Conservation (phyloP, 208 protist genomes). For the Acanthamoeba royreba region DNA sequence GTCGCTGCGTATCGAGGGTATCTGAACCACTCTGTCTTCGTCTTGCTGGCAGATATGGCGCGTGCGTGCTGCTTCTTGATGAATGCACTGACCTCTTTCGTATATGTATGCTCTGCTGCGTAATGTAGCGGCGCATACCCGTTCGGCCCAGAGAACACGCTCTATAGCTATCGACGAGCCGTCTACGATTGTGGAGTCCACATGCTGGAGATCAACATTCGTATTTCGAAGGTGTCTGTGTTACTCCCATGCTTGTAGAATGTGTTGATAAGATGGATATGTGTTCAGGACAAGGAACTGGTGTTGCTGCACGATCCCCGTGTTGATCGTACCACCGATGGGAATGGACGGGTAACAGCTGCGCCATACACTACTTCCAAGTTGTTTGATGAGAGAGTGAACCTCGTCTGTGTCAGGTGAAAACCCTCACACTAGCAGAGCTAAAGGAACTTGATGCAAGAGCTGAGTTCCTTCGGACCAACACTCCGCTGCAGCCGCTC, state of each 20-base stretch:
- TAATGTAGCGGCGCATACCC: too few species aligned
- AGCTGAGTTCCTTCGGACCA: background rate
- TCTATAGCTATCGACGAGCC: background rate
- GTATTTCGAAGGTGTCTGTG: background rate
- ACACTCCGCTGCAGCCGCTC: background rate
- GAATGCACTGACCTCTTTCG: too few species aligned
- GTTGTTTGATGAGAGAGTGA: background rate
- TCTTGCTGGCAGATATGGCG: too few species aligned
- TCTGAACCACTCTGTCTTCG: too few species aligned
- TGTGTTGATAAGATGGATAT: too few species aligned
- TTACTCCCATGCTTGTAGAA: background rate
- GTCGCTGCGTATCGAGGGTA: too few species aligned
- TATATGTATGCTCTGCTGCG: too few species aligned
- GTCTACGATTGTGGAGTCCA: background rate
- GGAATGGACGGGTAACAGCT: background rate
- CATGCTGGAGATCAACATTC: background rate
- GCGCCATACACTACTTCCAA: too few species aligned
- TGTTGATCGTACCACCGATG: background rate
- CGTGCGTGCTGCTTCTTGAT: too few species aligned
- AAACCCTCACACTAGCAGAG: background rate
- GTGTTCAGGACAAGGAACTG: background rate
- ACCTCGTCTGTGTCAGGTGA: background rate
- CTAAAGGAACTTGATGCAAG: background rate
- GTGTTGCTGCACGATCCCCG: background rate
- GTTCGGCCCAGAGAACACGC: background rate